A percentile compares a stretch with the other conserved stretches of the same genome.
phyloP scores from a whole-genome alignment of 2,329 filamentous ascomycete genomes.

The Fusarium sp. region DNA sequence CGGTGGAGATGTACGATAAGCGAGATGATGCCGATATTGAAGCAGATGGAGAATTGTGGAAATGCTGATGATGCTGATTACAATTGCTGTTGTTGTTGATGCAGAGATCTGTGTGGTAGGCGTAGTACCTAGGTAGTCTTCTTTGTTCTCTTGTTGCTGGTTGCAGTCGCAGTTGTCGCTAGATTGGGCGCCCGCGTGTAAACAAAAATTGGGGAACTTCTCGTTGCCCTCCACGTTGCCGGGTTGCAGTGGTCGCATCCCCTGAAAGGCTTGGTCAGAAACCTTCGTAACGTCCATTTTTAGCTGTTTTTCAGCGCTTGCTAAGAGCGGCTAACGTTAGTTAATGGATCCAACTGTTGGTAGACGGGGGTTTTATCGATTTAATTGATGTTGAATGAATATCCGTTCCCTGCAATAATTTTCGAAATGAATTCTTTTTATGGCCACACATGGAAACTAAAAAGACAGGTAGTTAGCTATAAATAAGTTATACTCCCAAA shows the following conservation, averaged over 20 bases:
- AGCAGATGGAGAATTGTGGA: slow-evolving; percentile 40
- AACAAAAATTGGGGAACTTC: slow-evolving; percentile 56
- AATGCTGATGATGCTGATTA: slow-evolving; percentile 39
- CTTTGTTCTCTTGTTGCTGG: slow-evolving; percentile 11
- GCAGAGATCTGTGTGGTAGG: slow-evolving; percentile 20
- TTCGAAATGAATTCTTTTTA: neutral
- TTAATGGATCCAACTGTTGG: neutral
- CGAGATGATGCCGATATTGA: slow-evolving; percentile 38
- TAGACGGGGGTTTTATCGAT: neutral
- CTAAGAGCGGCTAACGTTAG: neutral
- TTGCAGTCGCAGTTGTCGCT: slow-evolving; percentile 16
- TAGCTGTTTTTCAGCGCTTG: slow-evolving; percentile 27
- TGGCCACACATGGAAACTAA: neutral
- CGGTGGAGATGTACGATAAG: slow-evolving; percentile 41
- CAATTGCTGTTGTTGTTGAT: slow-evolving; percentile 32
- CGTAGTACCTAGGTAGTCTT: slow-evolving; percentile 4
- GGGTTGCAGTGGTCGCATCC: slow-evolving; percentile 45
- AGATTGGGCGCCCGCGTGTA: slow-evolving; percentile 44
- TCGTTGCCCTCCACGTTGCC: slow-evolving; percentile 50
- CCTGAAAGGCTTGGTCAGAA: slow-evolving; percentile 33
- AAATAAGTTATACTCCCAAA: neutral
- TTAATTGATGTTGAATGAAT: slow-evolving; percentile 1
- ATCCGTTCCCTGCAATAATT: neutral
- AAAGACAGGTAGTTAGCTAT: neutral
- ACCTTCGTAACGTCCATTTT: slow-evolving; percentile 36